Evolutionary conservation across 1,284 basidiomycete species (phyloP), one percentile per base, ranked within the genome.

Genomic region (Amylostereum areolatum): DNA sequence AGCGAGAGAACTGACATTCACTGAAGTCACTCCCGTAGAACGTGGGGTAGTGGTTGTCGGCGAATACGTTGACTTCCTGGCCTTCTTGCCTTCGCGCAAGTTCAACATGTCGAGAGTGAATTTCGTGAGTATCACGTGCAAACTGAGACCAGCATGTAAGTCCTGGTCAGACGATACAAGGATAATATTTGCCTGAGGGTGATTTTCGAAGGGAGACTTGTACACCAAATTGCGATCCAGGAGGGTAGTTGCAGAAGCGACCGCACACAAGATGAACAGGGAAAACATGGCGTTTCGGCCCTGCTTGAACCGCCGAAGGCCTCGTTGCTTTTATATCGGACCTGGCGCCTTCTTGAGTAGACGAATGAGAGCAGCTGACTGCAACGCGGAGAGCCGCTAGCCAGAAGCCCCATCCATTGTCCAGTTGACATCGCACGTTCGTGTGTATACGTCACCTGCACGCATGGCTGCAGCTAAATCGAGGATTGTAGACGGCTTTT

Each of bases 21-120:
- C 72, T 72, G 58, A 78, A 76, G 51, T 79, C 74, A 11, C 64
- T 65, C 2, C 76, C 77, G 50, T 75, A 78, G 58, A 78, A 81
- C 5, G 75, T 75, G 1, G 73, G 69, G 56, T 81, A 80, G 51
- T 74, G 71, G n/a, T 74, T 68, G 58, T 81, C 77, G 11, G 59
- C 61, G 55, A 78, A 78, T 2, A 59, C 57, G 7, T 60, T 59
- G 2, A 71, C 68, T 48, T 70, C 67, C 7, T 59, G 58, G 18
- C 18, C 18, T 8, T 59, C 63, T 54, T 78, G 75, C 35, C 77
- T 65, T 42, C 68, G 68, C 18, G 59, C 60, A 49, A 68, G 63
- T 31, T 62, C 56, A 12, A 71, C 48, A 56, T 72, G 66, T 24
- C 71, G 69, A n/a, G 63, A 58, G 45, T 74, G 64, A 33, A 77